phyloP scores from a whole-genome alignment of 495 filamentous ascomycete genomes.

The Glutinoglossum americanum region DNA sequence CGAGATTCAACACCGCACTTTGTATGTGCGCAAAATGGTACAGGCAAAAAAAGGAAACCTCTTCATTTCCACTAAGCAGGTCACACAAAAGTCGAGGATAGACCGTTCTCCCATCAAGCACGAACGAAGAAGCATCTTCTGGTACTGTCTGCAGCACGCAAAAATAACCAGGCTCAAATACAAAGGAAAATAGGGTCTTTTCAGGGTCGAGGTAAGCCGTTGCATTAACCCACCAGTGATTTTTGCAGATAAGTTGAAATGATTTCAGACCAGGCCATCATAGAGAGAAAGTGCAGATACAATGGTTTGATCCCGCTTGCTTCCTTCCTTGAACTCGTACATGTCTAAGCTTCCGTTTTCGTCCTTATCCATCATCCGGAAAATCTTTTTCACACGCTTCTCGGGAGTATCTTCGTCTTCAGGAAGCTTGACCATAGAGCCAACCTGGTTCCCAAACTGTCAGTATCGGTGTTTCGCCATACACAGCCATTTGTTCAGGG shows the following conservation, averaged over 20 bases:
- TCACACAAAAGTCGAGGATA: not conserved
- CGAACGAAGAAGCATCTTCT: too few relatives aligned
- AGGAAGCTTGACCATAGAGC: slow-evolving; percentile 96
- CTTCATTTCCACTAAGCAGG: not conserved
- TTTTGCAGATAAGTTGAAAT: not conserved
- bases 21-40: not conserved
- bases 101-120: not conserved
- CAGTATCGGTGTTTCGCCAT: not conserved
- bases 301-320: slow-evolving; percentile 97
- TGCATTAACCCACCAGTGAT: not conserved
- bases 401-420: slow-evolving; percentile 97
- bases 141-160: too few relatives aligned
- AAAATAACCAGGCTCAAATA: too few relatives aligned
- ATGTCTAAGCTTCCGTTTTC: slow-evolving; percentile 87
- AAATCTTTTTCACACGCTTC: slow-evolving; percentile 95
- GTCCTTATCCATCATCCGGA: slow-evolving; percentile 99
- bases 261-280: slow-evolving; percentile 63
- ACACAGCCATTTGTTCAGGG: not conserved
- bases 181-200: too few relatives aligned
- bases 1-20: not conserved
- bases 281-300: slow-evolving; percentile 92
- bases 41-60: not conserved
- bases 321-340: slow-evolving; percentile 96
- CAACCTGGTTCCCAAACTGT: slow-evolving; percentile 36
- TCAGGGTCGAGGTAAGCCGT: too few relatives aligned